Percentiles rank a stretch among this genome's conserved stretches.
Conservation (phyloP, 2,329 filamentous ascomycete species). For the Nannizziopsis barbatae region DNA sequence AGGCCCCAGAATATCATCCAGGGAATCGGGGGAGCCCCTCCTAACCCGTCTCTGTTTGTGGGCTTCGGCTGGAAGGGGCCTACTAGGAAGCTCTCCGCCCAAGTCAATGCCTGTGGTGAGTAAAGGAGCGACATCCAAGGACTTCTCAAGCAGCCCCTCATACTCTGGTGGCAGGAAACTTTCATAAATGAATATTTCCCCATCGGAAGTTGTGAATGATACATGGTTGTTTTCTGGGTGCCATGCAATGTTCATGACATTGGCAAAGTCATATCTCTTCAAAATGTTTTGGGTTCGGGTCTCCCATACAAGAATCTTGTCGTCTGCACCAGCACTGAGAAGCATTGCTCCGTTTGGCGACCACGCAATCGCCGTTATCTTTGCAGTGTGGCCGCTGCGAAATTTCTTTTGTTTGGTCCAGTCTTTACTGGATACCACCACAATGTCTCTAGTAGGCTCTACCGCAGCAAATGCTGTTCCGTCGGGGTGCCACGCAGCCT, state of each 20-base stretch:
- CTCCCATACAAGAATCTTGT: conserved; percentile 61
- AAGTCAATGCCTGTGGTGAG: conserved; percentile 69
- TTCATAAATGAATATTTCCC: conserved; percentile 80
- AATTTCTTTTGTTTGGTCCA: conserved; percentile 82
- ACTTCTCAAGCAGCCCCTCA: conserved; percentile 39
- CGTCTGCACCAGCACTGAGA: conserved; percentile 47
- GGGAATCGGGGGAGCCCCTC: conserved; percentile 57
- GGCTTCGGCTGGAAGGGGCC: conserved; percentile 45
- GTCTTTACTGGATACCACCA: conserved; percentile 76
- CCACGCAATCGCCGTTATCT: conserved; percentile 82
- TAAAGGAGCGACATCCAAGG: conserved; percentile 67
- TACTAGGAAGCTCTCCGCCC: conserved; percentile 53
- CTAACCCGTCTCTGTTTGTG: conserved; percentile 36
- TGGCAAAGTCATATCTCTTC: conserved; percentile 64
- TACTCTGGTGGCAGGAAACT: conserved; percentile 44
- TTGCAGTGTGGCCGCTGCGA: conserved; percentile 63
- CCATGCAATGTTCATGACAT: conserved; percentile 79
- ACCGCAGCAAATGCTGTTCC: conserved; percentile 80
- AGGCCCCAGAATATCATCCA: conserved; percentile 67
- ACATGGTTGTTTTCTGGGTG: conserved; percentile 80
- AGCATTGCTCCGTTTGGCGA: conserved; percentile 88
- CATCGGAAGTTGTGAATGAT: conserved; percentile 85
- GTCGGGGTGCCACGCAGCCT: conserved; percentile 84
- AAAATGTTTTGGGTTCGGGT: conserved; percentile 74
- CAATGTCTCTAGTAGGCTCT: conserved; percentile 69